Base-by-base conservation (phyloP, 306 rosid genomes). In the Lathyrus oleraceus region DNA sequence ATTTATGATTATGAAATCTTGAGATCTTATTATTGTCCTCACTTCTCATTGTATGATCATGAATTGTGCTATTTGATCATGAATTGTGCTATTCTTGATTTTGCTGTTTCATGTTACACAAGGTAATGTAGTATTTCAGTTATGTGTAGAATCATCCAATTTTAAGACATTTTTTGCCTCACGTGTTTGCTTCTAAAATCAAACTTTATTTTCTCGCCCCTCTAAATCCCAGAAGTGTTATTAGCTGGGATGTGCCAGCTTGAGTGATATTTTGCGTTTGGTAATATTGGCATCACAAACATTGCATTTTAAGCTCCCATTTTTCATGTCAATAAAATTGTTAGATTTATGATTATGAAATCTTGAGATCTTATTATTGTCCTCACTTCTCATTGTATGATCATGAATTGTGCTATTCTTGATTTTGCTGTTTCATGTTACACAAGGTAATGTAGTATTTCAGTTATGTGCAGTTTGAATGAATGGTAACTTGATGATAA, bases 241-340 rank as follows among this genome's bases (percentile, higher is more conserved):
- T 64, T 64, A 3, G 65, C 67, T 74, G 86, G 67, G 49, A 73
- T 82, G 58, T 73, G 65, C 69, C 76, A 75, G 67, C 82, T 28
- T 42, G 16, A 73, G 47, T 73, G 71, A 49, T 67, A 45, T 65
- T 62, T 64, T 76, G 32, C 81, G 49, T 72, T 65, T 70, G 51
- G 73, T 68, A 43, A 77, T 67, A 76, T 76, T 76, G 58, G 73
- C 62, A 35, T 49, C 28, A 12, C 54, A 38, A 54, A 63, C 76
- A 72, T 62, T 6, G 12, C 57, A 65, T 36, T 47, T 40, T 27
- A 58, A 47, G 58, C 61, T 69, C 47, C 61, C 12, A 25, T n/a
- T 36, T 67, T 76, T 54, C 40, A 45, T 83, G 74, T 80, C 71
- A 76, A 76, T 83, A 79, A 80, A 77, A 70, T 28, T 39, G 75